Conservation (phyloP, 352 stramenopile genomes). For the Elongisporangium anandrum region DNA sequence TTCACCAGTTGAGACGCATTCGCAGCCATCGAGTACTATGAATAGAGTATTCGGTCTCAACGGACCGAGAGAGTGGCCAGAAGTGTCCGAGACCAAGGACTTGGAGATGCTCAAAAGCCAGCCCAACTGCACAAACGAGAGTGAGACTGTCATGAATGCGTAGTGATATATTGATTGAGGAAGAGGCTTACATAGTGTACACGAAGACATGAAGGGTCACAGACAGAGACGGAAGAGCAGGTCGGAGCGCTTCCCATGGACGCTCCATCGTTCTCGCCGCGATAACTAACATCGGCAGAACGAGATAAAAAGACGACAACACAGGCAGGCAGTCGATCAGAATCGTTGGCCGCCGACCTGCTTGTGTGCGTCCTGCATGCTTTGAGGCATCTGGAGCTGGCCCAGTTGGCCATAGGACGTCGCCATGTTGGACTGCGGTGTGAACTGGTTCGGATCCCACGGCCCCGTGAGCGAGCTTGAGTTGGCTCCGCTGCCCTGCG, state of each 20-base stretch:
- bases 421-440: neutral
- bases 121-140: too few relatives aligned
- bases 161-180: neutral
- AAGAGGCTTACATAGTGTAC: neutral
- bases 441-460: neutral
- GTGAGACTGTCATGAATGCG: neutral
- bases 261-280: neutral
- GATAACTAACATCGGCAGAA: neutral
- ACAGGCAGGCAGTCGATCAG: neutral
- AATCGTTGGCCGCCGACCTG: neutral
- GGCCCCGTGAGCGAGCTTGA: neutral
- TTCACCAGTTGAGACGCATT: too few relatives aligned
- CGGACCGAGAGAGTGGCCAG: too few relatives aligned
- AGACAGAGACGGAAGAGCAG: neutral
- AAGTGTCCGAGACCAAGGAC: too few relatives aligned
- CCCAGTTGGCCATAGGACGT: neutral
- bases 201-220: neutral
- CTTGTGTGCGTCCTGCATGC: neutral
- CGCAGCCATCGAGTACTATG: too few relatives aligned
- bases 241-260: neutral
- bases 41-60: too few relatives aligned
- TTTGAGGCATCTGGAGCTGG: neutral
- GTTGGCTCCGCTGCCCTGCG: conserved; percentile 8
- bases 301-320: neutral
- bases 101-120: too few relatives aligned